Evolutionary conservation across 148 eudicot genomes (phyloP), one percentile per base, ranked within the genome.

Genomic region (Gaultheria prostrata): DNA sequence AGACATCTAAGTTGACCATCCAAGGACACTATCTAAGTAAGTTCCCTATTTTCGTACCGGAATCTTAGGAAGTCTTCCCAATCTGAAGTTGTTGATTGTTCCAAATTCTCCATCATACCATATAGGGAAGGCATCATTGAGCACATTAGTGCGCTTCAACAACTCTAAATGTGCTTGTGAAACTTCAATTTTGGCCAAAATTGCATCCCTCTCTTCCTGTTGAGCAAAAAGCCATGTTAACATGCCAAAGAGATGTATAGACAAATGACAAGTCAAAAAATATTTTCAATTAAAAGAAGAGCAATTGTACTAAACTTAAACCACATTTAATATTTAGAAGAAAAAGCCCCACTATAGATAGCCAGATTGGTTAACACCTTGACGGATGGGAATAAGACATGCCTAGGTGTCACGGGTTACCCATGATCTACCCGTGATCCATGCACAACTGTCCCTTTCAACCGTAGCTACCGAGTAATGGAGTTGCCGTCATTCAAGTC

Each of bases 121-220:
- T 51, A 97, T 97, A 45, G 94, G 95, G 77, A 97, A 97, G 81
- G 99, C 99, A 88, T 97, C 95, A 90, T 93, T 95, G 77, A 97
- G 92, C 78, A 97, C 99, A 88, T 94, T 97, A 43, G 97, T 94
- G 43, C 86, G 91, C 93, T 94, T 97, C 86, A 97, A 84, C 88
- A 90, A 87, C 86, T 97, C 98, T 51, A 97, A 87, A 89, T 97
- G 99, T 82, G 98, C 98, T 88, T 94, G 98, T 83, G 99, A 94
- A 87, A 97, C 99, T 90, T 97, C 99, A 85, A 92, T 93, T 89
- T 97, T 94, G 78, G 99, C 94, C 87, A 93, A 85, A 84, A 94
- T 90, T 83, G 97, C 98, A 90, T 97, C 98, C 83, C 95, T 91
- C 89, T 97, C 98, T 83, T 97, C 98, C 99, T 97, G 89, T 82